Conservation (phyloP, 2,329 filamentous ascomycete species). For the Ciborinia camelliae region DNA sequence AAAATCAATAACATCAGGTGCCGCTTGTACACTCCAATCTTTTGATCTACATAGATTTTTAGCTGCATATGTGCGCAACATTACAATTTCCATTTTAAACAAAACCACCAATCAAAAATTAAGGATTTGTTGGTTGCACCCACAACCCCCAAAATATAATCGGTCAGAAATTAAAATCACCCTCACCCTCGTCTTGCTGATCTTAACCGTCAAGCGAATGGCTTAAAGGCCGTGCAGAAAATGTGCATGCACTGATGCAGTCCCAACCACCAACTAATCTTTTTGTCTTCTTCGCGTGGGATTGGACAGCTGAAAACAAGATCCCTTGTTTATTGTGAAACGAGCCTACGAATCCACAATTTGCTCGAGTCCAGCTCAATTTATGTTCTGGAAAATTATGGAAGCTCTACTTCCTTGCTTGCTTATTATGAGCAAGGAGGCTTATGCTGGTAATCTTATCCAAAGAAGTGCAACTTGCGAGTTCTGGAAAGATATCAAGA, state of each 20-base stretch:
- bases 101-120: constrained; percentile 6
- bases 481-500: constrained; percentile 15
- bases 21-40: constrained; percentile 19
- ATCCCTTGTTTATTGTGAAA: constrained; percentile 33
- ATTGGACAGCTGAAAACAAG: constrained; percentile 32
- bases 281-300: constrained; percentile 25
- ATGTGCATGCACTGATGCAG: neutral
- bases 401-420: constrained; percentile 28
- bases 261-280: constrained; percentile 10
- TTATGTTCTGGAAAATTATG: constrained; percentile 34
- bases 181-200: constrained; percentile 3
- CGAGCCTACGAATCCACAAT: constrained; percentile 24
- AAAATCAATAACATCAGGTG: constrained; percentile 17
- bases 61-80: constrained; percentile 20
- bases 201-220: constrained; percentile 29
- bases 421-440: constrained; percentile 12
- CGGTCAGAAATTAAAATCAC: constrained; percentile 19
- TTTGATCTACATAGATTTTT: constrained; percentile 18
- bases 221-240: constrained; percentile 23
- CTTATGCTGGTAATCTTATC: constrained; percentile 19
- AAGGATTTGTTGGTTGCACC: constrained; percentile 5
- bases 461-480: constrained; percentile 32
- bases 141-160: constrained; percentile 4
- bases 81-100: constrained; percentile 8
- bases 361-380: constrained; percentile 25